phyloP scores from a whole-genome alignment of 192 early-diverging fungal genomes.

The Coemansia sp. region DNA sequence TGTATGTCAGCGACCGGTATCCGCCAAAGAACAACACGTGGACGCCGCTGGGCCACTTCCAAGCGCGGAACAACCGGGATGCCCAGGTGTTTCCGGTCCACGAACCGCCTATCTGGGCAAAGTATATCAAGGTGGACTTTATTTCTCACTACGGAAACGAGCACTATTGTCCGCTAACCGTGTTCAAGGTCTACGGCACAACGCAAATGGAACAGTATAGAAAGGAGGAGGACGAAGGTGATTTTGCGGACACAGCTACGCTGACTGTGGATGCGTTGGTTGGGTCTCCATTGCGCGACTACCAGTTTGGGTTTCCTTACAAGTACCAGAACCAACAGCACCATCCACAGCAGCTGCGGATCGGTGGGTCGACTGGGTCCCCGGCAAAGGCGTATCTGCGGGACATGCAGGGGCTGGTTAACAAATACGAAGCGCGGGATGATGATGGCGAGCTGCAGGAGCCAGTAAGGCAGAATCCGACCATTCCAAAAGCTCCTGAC shows the following conservation, averaged over 20 bases:
- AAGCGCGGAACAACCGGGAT: conserved; percentile 84
- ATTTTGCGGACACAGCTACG: conserved; percentile 41
- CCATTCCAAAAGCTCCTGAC: conserved; percentile 43
- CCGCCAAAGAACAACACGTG: conserved; percentile 75
- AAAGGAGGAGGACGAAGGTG: conserved; percentile 57
- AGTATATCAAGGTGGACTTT: conserved; percentile 89
- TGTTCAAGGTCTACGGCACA: conserved; percentile 87
- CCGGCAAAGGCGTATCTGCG: conserved; percentile 44
- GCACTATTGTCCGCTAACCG: conserved; percentile 91
- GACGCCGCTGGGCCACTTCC: conserved; percentile 80
- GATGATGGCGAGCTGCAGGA: conserved; percentile 17
- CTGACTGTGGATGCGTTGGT: conserved; percentile 35
- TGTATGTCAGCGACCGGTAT: conserved; percentile 77
- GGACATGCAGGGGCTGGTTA: conserved; percentile 46
- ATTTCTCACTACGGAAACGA: conserved; percentile 85
- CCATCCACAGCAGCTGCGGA: conserved; percentile 26
- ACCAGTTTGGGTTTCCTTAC: conserved; percentile 31
- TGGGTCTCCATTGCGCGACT: conserved; percentile 27
- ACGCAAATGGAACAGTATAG: conserved; percentile 89
- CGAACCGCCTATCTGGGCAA: conserved; percentile 75
- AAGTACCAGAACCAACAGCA: conserved; percentile 15
- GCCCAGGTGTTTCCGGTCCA: conserved; percentile 83
- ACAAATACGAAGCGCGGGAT: conserved; percentile 26
- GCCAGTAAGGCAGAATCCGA: background rate
- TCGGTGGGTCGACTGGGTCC: conserved; percentile 22